Base-by-base conservation (phyloP, 163 green algal species). In the Scenedesmus sp. region DNA sequence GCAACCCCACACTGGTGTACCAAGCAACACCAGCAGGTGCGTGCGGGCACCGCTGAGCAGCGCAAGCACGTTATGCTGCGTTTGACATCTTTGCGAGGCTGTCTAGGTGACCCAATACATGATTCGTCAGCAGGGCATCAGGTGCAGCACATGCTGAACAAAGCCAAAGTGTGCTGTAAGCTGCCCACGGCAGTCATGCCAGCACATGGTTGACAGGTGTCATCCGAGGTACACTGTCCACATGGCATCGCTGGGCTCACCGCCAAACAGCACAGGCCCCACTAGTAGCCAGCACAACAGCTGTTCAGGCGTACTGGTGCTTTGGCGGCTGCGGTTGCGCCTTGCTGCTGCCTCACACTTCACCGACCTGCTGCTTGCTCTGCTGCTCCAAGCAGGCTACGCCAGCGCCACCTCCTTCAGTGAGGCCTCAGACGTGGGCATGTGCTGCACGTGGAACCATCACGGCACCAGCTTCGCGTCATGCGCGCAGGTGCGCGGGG, bases 381-480 rank as follows among this genome's bases (percentile, higher is more conserved):
- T 76, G 65, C 40, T 56, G 78, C 78, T 15, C 2, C 78, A 89
- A 85, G 92, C 42, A 89, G 88, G 92, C 42, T 93, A 93, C 37
- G 24, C 26, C 12, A 83, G 72, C 26, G 20, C 49, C 18, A 53
- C 65, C 22, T 78, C 35, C 9, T 91, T 93, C 84, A 87, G 70
- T 10, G 91, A 90, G 73, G 91, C 91, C 10, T 40, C 37, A 6
- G 96, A 98, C 81, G 94, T 94, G 22, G 96, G 96, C 80, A 98
- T 98, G 95, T 95, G 93, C 88, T 97, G 95, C 93, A 93, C 89
- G 13, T 98, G 96, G 96, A 85, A 83, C 68, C 46, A 83, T 9
- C 79, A 92, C 81, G 95, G 95, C 35, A 93, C 85, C 51, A 65
- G 91, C 53, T 93, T 98, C 59, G 95, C 96, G 40, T 82, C 95